These are phyloP conservation scores for Climacium dendroides DNA, from an alignment of 225 moss, liverwort and hornwort species.

Conservation along the genomic window DNA sequence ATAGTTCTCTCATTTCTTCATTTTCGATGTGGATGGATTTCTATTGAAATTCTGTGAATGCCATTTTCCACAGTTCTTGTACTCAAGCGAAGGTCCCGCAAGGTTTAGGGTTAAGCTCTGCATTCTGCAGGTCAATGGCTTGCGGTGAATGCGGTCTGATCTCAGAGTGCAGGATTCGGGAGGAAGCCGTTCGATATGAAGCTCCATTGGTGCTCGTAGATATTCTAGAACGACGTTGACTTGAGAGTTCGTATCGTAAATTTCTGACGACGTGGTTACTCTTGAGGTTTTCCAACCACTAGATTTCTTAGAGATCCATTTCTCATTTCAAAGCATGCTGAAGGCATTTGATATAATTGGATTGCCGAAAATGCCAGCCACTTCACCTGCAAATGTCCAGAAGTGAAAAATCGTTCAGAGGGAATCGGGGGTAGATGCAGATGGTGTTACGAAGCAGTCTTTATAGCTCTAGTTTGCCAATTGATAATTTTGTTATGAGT, in stretches of 20 bases:
- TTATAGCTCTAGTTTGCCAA: neutral
- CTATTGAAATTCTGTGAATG: neutral
- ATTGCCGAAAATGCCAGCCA: neutral
- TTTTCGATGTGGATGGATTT: neutral
- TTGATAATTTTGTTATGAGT: neutral
- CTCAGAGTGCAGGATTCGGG: neutral
- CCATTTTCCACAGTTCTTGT: neutral
- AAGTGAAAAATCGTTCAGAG: neutral
- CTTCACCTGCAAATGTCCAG: neutral
- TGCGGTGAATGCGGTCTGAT: neutral
- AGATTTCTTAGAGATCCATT: too few relatives aligned
- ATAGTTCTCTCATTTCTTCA: neutral
- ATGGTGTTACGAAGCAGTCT: neutral
- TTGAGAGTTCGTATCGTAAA: neutral
- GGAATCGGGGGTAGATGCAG: neutral
- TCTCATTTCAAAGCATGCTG: neutral
- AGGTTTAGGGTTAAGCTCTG: neutral
- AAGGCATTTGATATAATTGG: neutral
- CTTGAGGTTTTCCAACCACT: neutral
- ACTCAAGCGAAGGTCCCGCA: neutral
- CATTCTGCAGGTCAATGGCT: neutral
- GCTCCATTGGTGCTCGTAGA: neutral
- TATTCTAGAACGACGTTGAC: neutral
- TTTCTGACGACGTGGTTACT: neutral
- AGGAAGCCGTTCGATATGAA: neutral